Evolutionary conservation across 2,329 filamentous ascomycete species (phyloP), one percentile per base, ranked within the genome.

Genomic region (Fusarium stilboides): DNA sequence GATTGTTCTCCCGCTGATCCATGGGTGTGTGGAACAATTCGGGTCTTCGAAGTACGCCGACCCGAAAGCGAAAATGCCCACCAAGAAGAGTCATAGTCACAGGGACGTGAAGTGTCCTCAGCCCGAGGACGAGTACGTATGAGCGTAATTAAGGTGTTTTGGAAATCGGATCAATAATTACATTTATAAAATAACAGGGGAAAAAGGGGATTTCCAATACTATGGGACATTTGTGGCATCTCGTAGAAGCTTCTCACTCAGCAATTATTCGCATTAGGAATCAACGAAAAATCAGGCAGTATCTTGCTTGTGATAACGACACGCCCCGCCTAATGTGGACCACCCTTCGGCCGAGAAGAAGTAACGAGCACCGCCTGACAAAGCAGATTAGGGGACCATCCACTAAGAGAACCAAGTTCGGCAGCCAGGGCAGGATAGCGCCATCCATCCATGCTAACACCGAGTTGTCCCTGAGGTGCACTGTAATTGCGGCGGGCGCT

Each of bases 61-160:
- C 60, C 68, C 68, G 68, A 70, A 68, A 68, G 67, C 67, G 67
- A 69, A 70, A 70, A 69, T 46, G 61, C 26, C 62, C 62, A 44
- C n/a, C 43, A 53, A 46, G 36, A 47, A 33, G 45, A 37, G 19
- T 47, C n/a, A 40, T 8, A 51, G 54, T 70, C 67, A 68, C 43
- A 54, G 45, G 62, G 46, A 45, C 51, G 49, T 19, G 14, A 37
- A 56, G 39, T 34, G 22, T 55, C 20, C 7, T 28, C 44, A 40
- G 19, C 26, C 37, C 6, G n/a, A 31, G n/a, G 24, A 46, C 43
- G 45, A 28, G 19, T 45, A 36, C 22, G 22, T 17, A 39, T 31
- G 19, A 24, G 6, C 5, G 28, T 37, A 33, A 31, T 26, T n/a
- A 39, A 20, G 22, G 37, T 28, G n/a, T 42, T 26, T 13, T 36